phyloP scores from a whole-genome alignment of 2,329 filamentous ascomycete species.

The Monilinia laxa region DNA sequence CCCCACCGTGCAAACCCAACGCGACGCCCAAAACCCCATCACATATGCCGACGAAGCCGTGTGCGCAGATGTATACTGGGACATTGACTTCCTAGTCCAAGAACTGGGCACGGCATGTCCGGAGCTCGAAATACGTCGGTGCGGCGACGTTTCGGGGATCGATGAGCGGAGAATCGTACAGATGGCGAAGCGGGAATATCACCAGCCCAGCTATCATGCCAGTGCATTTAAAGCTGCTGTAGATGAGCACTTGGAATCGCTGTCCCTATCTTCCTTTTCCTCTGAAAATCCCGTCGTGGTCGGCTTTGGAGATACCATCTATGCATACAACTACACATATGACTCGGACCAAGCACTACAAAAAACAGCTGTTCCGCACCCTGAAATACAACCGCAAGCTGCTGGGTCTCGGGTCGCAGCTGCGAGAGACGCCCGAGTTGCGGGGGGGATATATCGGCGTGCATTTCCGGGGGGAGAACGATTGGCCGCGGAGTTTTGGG shows the following conservation, averaged over 20 bases:
- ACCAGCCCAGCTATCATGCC: slow-evolving; percentile 12
- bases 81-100: slow-evolving; percentile 24
- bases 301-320: slow-evolving; percentile 30
- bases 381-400: slow-evolving; percentile 29
- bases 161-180: slow-evolving; percentile 8
- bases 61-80: slow-evolving; percentile 27
- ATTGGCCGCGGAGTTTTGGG: slow-evolving; percentile 32
- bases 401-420: slow-evolving; percentile 25
- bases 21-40: slow-evolving; percentile 18
- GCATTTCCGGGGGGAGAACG: slow-evolving; percentile 32
- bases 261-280: slow-evolving; percentile 23
- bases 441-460: slow-evolving; percentile 31
- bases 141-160: slow-evolving; percentile 30
- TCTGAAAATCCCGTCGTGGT: slow-evolving; percentile 25
- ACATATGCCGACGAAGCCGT: slow-evolving; percentile 21
- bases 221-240: slow-evolving; percentile 24
- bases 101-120: slow-evolving; percentile 26
- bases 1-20: slow-evolving; percentile 26
- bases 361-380: slow-evolving; percentile 31
- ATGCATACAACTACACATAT: slow-evolving; percentile 31
- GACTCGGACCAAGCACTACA: slow-evolving; percentile 29
- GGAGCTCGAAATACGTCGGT: slow-evolving; percentile 27
- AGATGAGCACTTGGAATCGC: neutral
- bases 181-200: slow-evolving; percentile 18
- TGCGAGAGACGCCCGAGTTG: slow-evolving; percentile 26